Evolutionary conservation across 2,329 filamentous ascomycete genomes (phyloP).

Genomic region (Penicillium olsonii): DNA sequence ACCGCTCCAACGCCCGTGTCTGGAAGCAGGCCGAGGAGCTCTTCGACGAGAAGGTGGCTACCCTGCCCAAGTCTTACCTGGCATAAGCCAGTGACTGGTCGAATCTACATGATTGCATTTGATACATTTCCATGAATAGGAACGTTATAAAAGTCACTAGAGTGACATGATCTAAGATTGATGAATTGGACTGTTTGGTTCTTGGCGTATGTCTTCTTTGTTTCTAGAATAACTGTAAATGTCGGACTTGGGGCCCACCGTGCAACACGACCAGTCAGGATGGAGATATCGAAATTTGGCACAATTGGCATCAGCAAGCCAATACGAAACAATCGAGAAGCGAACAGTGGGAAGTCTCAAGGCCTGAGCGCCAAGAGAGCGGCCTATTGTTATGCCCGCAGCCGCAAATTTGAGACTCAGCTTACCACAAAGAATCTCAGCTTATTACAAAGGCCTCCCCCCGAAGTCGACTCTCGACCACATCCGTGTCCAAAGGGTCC

Average conservation of each 20-base stretch:
- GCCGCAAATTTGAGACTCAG: neutral
- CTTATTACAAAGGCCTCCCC: no score
- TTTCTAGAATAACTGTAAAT: neutral
- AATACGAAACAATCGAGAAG: no score
- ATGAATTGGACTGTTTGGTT: neutral
- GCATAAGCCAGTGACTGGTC: conserved; percentile 10
- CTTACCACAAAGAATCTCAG: neutral
- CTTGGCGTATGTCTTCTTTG: neutral
- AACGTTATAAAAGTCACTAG: conserved; percentile 18
- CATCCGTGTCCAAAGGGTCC: no score
- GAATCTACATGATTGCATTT: conserved; percentile 15
- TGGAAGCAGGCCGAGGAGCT: conserved; percentile 84
- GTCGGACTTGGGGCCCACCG: neutral
- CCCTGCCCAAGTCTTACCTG: conserved; percentile 54
- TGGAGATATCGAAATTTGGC: neutral
- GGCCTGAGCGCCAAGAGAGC: no score
- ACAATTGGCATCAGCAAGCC: neutral
- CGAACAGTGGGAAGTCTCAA: no score
- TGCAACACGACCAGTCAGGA: neutral
- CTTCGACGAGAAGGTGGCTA: conserved; percentile 78
- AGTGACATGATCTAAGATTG: neutral
- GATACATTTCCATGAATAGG: conserved; percentile 16
- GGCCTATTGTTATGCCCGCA: no score
- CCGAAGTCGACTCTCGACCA: no score
- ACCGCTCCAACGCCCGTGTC: conserved; percentile 69